Conservation (phyloP, 1,284 basidiomycete species). For the Boletus semigastroideus region DNA sequence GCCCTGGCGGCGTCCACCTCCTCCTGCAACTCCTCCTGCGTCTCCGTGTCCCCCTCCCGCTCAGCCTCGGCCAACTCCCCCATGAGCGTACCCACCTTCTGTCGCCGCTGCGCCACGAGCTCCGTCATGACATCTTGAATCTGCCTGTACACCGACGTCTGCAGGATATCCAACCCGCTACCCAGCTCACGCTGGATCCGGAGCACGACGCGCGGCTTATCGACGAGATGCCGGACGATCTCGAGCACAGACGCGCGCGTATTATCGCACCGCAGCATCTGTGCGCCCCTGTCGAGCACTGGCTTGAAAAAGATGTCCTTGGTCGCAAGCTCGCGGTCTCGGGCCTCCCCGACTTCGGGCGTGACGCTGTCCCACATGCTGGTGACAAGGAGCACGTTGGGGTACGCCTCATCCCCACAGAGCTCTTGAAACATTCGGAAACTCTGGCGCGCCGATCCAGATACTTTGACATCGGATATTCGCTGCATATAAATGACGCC, state of each 20-base stretch:
- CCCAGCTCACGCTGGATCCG: slow-evolving; percentile 43
- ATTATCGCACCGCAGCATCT: slow-evolving; percentile 37
- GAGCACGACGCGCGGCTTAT: slow-evolving; percentile 31
- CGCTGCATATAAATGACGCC: slow-evolving; percentile 55
- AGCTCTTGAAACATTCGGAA: slow-evolving; percentile 50
- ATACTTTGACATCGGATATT: slow-evolving; percentile 50
- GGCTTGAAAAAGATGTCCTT: slow-evolving; percentile 43
- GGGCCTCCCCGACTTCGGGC: slow-evolving; percentile 28
- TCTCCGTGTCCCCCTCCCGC: slow-evolving; percentile 30
- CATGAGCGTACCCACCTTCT: slow-evolving; percentile 33
- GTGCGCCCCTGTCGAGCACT: slow-evolving; percentile 39
- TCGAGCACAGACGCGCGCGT: slow-evolving; percentile 33
- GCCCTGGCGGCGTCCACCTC: slow-evolving; percentile 23
- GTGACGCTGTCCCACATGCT: slow-evolving; percentile 47
- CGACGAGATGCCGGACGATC: slow-evolving; percentile 35
- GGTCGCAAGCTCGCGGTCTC: slow-evolving; percentile 34
- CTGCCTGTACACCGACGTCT: slow-evolving; percentile 35
- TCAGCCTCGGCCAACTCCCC: slow-evolving; percentile 30
- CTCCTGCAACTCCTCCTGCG: slow-evolving; percentile 28
- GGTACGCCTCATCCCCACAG: slow-evolving; percentile 45
- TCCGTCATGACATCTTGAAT: slow-evolving; percentile 27
- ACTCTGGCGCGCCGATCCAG: slow-evolving; percentile 47
- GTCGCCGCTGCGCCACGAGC: slow-evolving; percentile 35
- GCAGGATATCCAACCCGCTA: slow-evolving; percentile 31
- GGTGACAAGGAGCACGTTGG: slow-evolving; percentile 49